Base-by-base conservation (phyloP, 2,329 filamentous ascomycete species). In the Teratosphaeria epicoccoides region DNA sequence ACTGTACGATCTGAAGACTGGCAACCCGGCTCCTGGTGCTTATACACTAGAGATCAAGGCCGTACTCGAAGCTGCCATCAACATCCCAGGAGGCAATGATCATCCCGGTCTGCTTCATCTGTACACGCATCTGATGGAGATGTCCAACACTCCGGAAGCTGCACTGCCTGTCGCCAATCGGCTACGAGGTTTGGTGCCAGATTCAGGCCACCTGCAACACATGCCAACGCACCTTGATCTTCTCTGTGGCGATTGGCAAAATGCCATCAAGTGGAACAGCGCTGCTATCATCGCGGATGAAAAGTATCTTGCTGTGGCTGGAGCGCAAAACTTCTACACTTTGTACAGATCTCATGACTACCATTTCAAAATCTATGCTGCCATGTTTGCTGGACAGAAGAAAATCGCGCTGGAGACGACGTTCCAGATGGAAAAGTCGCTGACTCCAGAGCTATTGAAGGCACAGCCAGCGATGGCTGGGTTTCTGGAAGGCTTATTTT, bases 151-250 rank as follows among this genome's bases (percentile, higher is more conserved):
- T 0, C 85, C 85, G 0, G 85, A 87, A 63, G 63, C 68, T 1
- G 85, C 82, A 1, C 65, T 87, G 14, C 70, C 76, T 0, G 72
- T 77, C 0, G 84, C 83, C 4, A 77, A 88, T 59, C 69, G 71
- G 14, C 73, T 88, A 10, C 80, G 84, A 22, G 74, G 73, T 9
- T 73, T 88, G 2, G 78, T 84, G 0, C 84, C 84, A 0, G 84
- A 88, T 62, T 75, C 80, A 0, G 85, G 84, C 0, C 85, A 89
- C 65, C 69, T 87, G 0, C 74, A 82, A 40, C 85, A 88, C 61
- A 90, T 91, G 87, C 85, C 86, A 0, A 81, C 81, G 0, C 87
- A 91, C 65, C 72, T 90, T 29, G 85, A 90, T 64, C 78, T 87
- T 10, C 75, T 89, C 0, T 78, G 82, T 24, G 87, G 87, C 11